Evolutionary conservation across 2,329 filamentous ascomycete genomes (phyloP).

Genomic region (Hymenotorrendiella dingleyae): DNA sequence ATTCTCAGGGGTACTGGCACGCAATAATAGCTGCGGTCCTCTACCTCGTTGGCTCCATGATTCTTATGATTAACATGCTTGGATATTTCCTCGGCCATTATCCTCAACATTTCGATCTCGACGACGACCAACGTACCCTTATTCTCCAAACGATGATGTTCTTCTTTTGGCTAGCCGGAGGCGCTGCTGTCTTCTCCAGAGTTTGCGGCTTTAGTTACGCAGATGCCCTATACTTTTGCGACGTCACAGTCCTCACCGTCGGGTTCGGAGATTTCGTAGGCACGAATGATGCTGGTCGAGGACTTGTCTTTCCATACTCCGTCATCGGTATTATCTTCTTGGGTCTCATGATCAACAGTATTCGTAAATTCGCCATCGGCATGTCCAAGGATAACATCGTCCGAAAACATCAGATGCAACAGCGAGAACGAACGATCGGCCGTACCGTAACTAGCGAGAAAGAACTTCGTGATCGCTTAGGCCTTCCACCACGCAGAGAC

Average conservation of each 20-base stretch:
- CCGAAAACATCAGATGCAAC: conserved; percentile 49
- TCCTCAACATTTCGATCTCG: conserved; percentile 59
- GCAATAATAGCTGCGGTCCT: conserved; percentile 57
- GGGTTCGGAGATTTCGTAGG: conserved; percentile 59
- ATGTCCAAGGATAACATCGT: conserved; percentile 58
- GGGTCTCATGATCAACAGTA: conserved; percentile 60
- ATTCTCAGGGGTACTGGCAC: conserved; percentile 67
- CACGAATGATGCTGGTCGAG: conserved; percentile 44
- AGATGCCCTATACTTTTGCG: conserved; percentile 55
- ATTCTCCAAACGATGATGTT: conserved; percentile 68
- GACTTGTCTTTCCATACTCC: conserved; percentile 61
- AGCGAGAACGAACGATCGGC: conserved; percentile 47
- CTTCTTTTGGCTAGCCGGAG: conserved; percentile 62
- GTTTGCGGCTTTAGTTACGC: conserved; percentile 54
- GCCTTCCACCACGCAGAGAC: conserved; percentile 28
- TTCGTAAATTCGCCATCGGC: conserved; percentile 54
- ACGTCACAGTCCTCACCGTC: conserved; percentile 55
- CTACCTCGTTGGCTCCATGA: conserved; percentile 55
- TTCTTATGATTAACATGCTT: conserved; percentile 64
- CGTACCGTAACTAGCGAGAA: conserved; percentile 47
- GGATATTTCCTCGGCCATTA: conserved; percentile 65
- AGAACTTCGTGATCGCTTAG: conserved; percentile 38
- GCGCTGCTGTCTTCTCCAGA: conserved; percentile 53
- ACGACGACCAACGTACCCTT: conserved; percentile 60
- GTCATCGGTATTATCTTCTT: conserved; percentile 64